phyloP scores from a whole-genome alignment of 495 filamentous ascomycete species.

The Cercophora samala region DNA sequence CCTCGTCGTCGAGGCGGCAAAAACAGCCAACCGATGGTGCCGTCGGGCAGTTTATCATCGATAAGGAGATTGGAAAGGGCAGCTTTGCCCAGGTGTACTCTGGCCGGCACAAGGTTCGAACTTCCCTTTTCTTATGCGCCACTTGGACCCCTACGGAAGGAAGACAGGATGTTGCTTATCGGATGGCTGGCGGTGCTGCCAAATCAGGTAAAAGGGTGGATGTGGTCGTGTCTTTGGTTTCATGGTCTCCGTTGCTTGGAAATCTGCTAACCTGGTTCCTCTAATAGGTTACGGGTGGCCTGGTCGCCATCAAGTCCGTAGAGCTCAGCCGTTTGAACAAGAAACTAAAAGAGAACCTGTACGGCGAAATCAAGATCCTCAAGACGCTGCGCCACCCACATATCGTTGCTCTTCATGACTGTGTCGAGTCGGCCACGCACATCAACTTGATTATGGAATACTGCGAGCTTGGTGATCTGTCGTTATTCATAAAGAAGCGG shows the following conservation, averaged over 20 bases:
- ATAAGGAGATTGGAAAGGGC: constrained; percentile 86
- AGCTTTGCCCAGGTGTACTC: constrained; percentile 94
- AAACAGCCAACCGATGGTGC: constrained; percentile 53
- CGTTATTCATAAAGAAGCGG: constrained; percentile 90
- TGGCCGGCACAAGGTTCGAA: constrained; percentile 74
- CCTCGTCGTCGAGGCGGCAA: constrained; percentile 37
- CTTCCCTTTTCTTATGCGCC: constrained; percentile 2
- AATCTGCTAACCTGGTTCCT: neutral
- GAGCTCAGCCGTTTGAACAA: constrained; percentile 83
- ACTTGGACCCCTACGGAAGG: neutral
- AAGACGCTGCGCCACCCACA: constrained; percentile 91
- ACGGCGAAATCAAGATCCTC: constrained; percentile 90
- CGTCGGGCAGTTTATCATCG: constrained; percentile 72
- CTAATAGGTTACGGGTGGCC: constrained; percentile 52
- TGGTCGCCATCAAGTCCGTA: constrained; percentile 94
- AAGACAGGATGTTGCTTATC: neutral
- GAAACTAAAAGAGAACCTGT: constrained; percentile 94
- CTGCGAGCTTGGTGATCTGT: constrained; percentile 90
- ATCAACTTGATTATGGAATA: constrained; percentile 99
- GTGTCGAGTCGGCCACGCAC: constrained; percentile 76
- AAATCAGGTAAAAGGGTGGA: neutral
- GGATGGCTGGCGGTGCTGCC: neutral
- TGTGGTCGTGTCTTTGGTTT: neutral
- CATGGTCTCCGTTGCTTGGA: neutral
- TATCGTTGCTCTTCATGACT: constrained; percentile 93